phyloP scores from a whole-genome alignment of 371 early-diverging fungal genomes.

The Rhizopus arrhizus region DNA sequence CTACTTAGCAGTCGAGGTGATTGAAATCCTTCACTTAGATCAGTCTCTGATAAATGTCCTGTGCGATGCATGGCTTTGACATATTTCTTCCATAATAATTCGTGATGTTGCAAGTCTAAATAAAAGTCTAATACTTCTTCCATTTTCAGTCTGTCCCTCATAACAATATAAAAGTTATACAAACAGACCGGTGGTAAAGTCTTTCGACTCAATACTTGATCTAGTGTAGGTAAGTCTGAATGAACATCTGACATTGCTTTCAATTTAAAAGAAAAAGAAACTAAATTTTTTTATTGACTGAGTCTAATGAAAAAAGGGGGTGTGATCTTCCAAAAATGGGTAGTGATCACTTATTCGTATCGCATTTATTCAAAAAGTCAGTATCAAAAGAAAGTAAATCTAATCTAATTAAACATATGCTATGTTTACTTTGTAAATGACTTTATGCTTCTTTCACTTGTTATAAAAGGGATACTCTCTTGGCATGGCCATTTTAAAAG shows the following conservation, averaged over 20 bases:
- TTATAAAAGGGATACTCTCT: too few species aligned
- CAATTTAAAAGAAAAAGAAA: too few species aligned
- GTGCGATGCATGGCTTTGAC: slow-evolving; percentile 47
- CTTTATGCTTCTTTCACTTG: too few species aligned
- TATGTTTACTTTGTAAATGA: too few species aligned
- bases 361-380: too few species aligned
- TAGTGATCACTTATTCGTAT: too few species aligned
- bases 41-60: slow-evolving; percentile 43
- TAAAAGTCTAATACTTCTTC: slow-evolving; percentile 72
- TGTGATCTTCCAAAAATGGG: too few species aligned
- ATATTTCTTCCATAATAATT: slow-evolving; percentile 61
- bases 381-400: too few species aligned
- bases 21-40: slow-evolving; percentile 44
- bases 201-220: slow-evolving; percentile 63
- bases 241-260: not conserved
- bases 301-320: too few species aligned
- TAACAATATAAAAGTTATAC: slow-evolving; percentile 67
- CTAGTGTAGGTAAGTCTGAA: slow-evolving; percentile 54
- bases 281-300: too few species aligned
- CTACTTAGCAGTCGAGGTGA: slow-evolving; percentile 42
- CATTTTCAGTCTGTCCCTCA: slow-evolving; percentile 63
- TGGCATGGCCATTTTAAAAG: too few species aligned
- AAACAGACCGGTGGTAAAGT: slow-evolving; percentile 70
- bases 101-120: slow-evolving; percentile 68
- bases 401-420: too few species aligned